Base-by-base conservation (phyloP, 2,329 filamentous ascomycete species). In the Alternaria ventricosa region DNA sequence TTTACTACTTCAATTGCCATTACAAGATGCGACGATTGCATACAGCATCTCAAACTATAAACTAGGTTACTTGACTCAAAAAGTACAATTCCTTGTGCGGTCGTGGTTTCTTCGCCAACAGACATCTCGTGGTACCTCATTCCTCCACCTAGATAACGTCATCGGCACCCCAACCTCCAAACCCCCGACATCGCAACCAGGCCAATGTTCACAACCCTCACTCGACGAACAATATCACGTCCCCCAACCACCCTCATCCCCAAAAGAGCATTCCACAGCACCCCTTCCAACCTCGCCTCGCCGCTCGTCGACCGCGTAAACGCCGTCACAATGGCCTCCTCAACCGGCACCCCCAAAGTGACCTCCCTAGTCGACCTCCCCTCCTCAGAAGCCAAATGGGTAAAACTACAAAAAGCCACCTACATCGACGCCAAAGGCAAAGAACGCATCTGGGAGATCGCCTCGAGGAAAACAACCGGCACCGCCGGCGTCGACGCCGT, bases 391-490 rank as follows among this genome's bases (percentile, higher is more conserved):
- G 72, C 72, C 22, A 74, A 73, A 73, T 75, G 73, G 73, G 45
- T 75, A 27, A 71, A 73, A 20, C 61, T 75, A 20, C 71, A 85
- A 68, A 80, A 78, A 66, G 76, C 74, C 4, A 78, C 75, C 49
- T 93, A 92, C 77, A 81, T 82, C 64, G 90, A 92, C 73, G 85
- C 87, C 46, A 83, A 84, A 33, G 87, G 87, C 70, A 80, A 80
- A 11, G 75, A 79, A 0, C 85, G 90, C 55, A 86, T 85, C 44
- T 93, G 90, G 90, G 90, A 93, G 76, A 89, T 89, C 1, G 89
- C 90, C 6, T 88, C 91, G 75, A 86, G 91, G 22, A 85, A 84
- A 22, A 92, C 90, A 0, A 83, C 84, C 55, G 85, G 87, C 33
- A 87, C 90, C 57, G 55, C 68, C 1, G 71, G 71, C 45, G 54